phyloP scores from a whole-genome alignment of 441 rosid species.

The Breynia disticha region DNA sequence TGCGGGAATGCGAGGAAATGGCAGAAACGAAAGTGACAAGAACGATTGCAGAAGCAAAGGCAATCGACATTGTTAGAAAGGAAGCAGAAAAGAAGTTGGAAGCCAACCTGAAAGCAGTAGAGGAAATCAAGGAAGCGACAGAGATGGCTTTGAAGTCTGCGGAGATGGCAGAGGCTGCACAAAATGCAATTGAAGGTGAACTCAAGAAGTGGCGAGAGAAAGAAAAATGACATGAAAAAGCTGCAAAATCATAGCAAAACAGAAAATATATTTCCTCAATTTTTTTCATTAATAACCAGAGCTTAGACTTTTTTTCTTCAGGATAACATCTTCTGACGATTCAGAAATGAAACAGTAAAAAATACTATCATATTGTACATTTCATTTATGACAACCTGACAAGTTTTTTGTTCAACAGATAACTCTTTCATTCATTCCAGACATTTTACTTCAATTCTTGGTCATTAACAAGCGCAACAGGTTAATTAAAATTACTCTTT shows the following conservation, averaged over 20 bases:
- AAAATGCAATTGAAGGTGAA: constrained; percentile 49
- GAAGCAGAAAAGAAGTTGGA: constrained; percentile 35
- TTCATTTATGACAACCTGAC: no score
- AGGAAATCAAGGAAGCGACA: constrained; percentile 60
- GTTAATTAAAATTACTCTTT: no score
- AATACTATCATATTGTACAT: no score
- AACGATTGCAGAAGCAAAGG: constrained; percentile 35
- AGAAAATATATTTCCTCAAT: no score
- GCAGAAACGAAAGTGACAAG: constrained; percentile 39
- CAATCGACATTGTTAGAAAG: constrained; percentile 27
- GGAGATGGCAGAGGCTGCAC: constrained; percentile 58
- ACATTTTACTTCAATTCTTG: no score
- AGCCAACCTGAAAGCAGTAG: constrained; percentile 39
- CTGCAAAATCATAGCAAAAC: no score
- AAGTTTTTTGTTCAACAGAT: no score
- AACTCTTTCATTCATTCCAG: no score
- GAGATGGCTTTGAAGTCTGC: constrained; percentile 62
- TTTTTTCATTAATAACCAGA: neutral
- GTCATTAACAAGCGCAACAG: no score
- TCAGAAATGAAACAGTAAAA: no score
- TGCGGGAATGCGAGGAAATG: constrained; percentile 30
- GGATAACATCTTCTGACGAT: no score
- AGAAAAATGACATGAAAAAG: constrained; percentile 15
- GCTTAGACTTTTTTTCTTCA: no score
- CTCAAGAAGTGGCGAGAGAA: constrained; percentile 48